A percentile compares a stretch with the other conserved stretches of the same genome.
phyloP scores from a whole-genome alignment of 2,329 filamentous ascomycete species.

The Pseudopithomyces maydicus region DNA sequence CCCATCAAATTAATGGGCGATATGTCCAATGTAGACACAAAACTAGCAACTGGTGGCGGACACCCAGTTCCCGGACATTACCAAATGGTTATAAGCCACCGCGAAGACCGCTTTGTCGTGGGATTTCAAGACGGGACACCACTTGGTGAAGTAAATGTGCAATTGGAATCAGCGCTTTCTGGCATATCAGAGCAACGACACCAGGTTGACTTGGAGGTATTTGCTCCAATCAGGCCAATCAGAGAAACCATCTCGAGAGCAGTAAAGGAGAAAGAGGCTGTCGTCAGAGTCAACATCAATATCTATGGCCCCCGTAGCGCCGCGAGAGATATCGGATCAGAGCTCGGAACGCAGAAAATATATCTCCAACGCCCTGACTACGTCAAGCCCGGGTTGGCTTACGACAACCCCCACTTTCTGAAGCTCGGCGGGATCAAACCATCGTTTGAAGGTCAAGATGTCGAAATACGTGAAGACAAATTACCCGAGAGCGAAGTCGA shows the following conservation, averaged over 20 bases:
- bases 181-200: conserved; percentile 19
- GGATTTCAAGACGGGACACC: conserved; percentile 17
- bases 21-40: conserved; percentile 27
- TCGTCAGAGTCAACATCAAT: conserved; percentile 32
- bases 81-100: conserved; percentile 15
- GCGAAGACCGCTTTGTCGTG: conserved; percentile 18
- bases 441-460: not conserved
- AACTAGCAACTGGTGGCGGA: conserved; percentile 6
- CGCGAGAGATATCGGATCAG: conserved; percentile 18
- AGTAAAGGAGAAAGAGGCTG: conserved; percentile 28
- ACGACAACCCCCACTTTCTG: conserved; percentile 36
- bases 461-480: conserved; percentile 7
- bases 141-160: conserved; percentile 25
- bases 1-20: conserved; percentile 26
- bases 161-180: conserved; percentile 23
- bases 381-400: conserved; percentile 14
- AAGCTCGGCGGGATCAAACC: conserved; percentile 17
- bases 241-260: conserved; percentile 29
- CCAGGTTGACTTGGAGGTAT: conserved; percentile 27
- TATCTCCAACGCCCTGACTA: conserved; percentile 32
- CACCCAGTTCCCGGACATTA: conserved; percentile 21
- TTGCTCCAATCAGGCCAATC: conserved; percentile 21
- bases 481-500: not conserved
- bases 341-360: conserved; percentile 26
- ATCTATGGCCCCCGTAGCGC: conserved; percentile 22